These are phyloP conservation scores for Diaporthe sp. DNA, from an alignment of 2,329 filamentous ascomycete species.

Conservation along the genomic window DNA sequence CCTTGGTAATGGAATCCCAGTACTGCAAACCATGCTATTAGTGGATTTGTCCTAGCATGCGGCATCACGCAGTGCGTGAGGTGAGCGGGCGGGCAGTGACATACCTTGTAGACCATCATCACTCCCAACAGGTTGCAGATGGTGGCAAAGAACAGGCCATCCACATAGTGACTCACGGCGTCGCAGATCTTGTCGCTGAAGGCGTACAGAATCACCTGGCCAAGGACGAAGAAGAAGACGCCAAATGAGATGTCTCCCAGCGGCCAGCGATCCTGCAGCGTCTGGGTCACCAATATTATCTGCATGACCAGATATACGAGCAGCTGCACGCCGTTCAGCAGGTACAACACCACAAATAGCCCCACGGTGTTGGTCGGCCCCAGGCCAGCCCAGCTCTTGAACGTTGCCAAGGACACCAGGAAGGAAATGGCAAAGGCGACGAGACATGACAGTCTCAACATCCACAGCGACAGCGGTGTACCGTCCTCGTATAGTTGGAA, in stretches of 20 bases:
- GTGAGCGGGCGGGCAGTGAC: conserved; percentile 39
- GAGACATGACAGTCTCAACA: conserved; percentile 82
- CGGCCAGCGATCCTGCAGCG: conserved; percentile 95
- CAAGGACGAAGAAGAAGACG: conserved; percentile 89
- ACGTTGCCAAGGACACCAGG: conserved; percentile 89
- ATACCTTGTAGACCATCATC: conserved; percentile 99
- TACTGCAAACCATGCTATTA: conserved; percentile 68
- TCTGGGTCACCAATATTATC: conserved; percentile 87
- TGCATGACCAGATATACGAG: conserved; percentile 90
- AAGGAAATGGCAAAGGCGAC: conserved; percentile 89
- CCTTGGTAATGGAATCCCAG: conserved; percentile 98
- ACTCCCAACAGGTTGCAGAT: conserved; percentile 93
- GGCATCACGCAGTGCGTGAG: not conserved
- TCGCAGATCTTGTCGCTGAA: conserved; percentile 89
- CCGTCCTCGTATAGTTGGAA: conserved; percentile 99
- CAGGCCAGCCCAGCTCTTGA: conserved; percentile 90
- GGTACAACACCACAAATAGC: conserved; percentile 90
- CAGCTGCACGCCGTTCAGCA: conserved; percentile 89
- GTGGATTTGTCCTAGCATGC: not conserved
- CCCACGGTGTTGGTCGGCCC: conserved; percentile 88
- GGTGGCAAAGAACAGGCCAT: conserved; percentile 94
- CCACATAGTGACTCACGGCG: conserved; percentile 88
- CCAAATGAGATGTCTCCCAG: conserved; percentile 92
- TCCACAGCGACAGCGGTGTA: conserved; percentile 92
- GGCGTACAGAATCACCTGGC: conserved; percentile 93